Evolutionary conservation across 768 basidiomycete genomes (phyloP), one percentile per base, ranked within the genome.

Genomic region (Gymnopilus dilepis): DNA sequence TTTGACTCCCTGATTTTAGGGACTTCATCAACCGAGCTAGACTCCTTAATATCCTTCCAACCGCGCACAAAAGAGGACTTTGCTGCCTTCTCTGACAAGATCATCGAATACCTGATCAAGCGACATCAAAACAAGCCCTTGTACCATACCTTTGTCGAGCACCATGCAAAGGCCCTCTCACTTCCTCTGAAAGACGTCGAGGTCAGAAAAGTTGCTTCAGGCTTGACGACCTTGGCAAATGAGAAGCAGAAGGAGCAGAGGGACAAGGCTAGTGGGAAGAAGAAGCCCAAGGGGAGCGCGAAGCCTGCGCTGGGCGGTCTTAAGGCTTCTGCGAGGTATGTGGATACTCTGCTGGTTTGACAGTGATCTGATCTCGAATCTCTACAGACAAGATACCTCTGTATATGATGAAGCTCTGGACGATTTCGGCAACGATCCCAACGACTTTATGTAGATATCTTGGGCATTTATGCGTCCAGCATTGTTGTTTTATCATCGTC

Each of bases 1-100:
- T n/a, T 24, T 41, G 37, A 47, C 5, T 51, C 19, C 55, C 54
- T 56, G 19, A 3, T 15, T 47, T 42, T 63, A 93, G 91, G 85
- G 6, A 87, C 89, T n/a, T 86, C 86, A 17, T 84, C 84, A 9
- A 78, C 81, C 33, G 90, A 89, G 45, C 80, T 93, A 45, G 88
- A 91, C 72, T 78, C 84, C 3, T 79, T 95, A 40, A 80, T 97
- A 59, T 89, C 89, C 4, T 84, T 85, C 65, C 85, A 92, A 71
- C 95, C 95, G 2, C 89, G 90, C 59, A 92, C 92, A 47, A 96
- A 95, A 75, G 92, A 92, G 38, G 95, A 98, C 68, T 97, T 96
- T 73, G 76, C 87, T 45, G 75, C 78, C 24, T 79, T 97, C 66
- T 94, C 95, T 2, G 73, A 85, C 42, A 78, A 84, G 58, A 87